A percentile compares a stretch with the other conserved stretches of the same genome.
Evolutionary conservation across 768 basidiomycete species (phyloP).

Genomic region (Pleurotus salmoneostramineus): DNA sequence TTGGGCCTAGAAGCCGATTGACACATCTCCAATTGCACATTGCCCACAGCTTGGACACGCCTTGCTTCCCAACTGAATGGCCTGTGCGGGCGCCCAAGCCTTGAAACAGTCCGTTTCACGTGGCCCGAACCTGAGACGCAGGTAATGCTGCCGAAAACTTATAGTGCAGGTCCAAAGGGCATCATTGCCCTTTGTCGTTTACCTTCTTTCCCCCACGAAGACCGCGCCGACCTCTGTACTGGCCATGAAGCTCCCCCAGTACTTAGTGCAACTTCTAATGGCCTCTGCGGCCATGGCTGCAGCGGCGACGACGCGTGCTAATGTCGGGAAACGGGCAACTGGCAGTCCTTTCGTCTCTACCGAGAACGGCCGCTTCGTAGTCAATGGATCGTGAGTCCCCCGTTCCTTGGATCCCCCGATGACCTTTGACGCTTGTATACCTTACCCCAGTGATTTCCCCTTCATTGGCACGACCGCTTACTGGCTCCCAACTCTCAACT

Average conservation of each 20-base stretch:
- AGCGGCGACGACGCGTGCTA: slow-evolving; percentile 25
- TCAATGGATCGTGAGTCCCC: slow-evolving; percentile 48
- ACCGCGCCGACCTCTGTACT: slow-evolving; percentile 2
- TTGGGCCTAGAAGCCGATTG: background rate
- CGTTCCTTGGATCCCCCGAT: background rate
- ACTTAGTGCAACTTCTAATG: slow-evolving; percentile 2
- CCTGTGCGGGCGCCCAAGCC: slow-evolving; percentile 1
- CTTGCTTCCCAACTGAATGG: background rate
- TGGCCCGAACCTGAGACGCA: background rate
- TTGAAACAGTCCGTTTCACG: slow-evolving; percentile 4
- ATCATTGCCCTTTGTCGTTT: slow-evolving; percentile 4
- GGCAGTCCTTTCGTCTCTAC: slow-evolving; percentile 39
- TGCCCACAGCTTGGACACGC: background rate
- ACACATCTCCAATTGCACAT: background rate
- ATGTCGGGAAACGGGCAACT: slow-evolving; percentile 20
- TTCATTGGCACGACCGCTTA: slow-evolving; percentile 62
- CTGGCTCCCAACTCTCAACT: slow-evolving; percentile 58
- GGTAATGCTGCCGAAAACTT: slow-evolving; percentile 4
- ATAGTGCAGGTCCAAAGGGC: background rate
- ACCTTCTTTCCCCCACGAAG: slow-evolving; percentile 8
- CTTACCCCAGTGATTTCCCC: slow-evolving; percentile 26
- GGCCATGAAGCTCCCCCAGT: slow-evolving; percentile 6
- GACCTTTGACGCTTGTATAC: slow-evolving; percentile 1
- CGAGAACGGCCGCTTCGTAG: slow-evolving; percentile 39
- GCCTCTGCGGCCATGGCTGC: slow-evolving; percentile 28